Percentiles rank a stretch among this genome's conserved stretches.
These are phyloP conservation scores for Monascus ruber DNA, from an alignment of 2,329 filamentous ascomycete genomes.

Conservation along the genomic window DNA sequence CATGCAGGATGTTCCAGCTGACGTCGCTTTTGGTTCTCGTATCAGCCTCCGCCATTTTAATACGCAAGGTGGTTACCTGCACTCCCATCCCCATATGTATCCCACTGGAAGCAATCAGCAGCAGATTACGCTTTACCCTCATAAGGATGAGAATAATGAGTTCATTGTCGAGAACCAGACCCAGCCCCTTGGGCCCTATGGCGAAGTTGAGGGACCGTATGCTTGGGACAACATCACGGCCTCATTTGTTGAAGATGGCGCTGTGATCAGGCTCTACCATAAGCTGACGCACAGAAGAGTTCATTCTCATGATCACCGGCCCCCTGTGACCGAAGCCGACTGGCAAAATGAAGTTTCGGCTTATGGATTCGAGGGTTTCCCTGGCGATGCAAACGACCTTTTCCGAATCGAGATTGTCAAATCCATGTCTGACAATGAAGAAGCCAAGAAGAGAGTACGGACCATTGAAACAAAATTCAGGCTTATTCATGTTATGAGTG, in stretches of 20 bases:
- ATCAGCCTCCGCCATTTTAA: conserved; percentile 86
- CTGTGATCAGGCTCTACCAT: conserved; percentile 75
- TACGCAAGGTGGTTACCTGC: conserved; percentile 93
- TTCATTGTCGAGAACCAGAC: conserved; percentile 95
- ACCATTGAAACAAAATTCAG: conserved; percentile 97
- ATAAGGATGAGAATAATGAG: conserved; percentile 97
- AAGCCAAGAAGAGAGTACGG: conserved; percentile 72
- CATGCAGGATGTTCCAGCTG: conserved; percentile 89
- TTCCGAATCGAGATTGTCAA: conserved; percentile 95
- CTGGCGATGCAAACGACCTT: conserved; percentile 90
- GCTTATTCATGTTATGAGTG: conserved; percentile 91
- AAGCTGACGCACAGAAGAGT: conserved; percentile 71
- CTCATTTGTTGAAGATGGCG: conserved; percentile 65
- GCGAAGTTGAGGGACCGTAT: conserved; percentile 65
- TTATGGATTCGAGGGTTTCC: conserved; percentile 93
- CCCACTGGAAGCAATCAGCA: conserved; percentile 96
- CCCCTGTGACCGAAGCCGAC: conserved; percentile 73
- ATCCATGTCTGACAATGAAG: conserved; percentile 64
- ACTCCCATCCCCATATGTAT: conserved; percentile 97
- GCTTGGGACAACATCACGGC: conserved; percentile 72
- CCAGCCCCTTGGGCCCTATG: conserved; percentile 67
- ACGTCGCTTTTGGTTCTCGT: conserved; percentile 80
- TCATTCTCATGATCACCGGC: conserved; percentile 85
- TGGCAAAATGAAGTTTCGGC: conserved; percentile 96
- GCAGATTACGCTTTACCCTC: conserved; percentile 93